These are phyloP conservation scores for Wickerhamiella siamensis DNA, from an alignment of 805 yeast genomes.

Conservation along the genomic window DNA sequence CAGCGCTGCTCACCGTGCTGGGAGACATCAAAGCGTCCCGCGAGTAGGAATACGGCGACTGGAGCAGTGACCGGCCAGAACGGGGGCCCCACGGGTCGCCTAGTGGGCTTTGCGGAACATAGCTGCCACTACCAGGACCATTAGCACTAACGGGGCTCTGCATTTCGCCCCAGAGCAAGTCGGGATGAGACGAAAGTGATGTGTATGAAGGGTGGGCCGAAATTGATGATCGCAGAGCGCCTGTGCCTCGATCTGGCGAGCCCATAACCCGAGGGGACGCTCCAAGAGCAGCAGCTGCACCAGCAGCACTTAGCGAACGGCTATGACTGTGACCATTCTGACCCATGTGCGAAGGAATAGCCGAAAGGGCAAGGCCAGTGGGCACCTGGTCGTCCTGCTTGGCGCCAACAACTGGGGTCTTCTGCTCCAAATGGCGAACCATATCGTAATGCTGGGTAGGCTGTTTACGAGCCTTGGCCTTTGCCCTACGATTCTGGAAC, in stretches of 20 bases:
- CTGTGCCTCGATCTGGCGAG: no score
- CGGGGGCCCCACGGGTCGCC: background rate
- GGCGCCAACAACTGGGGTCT: background rate
- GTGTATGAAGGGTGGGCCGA: background rate
- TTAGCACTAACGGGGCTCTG: background rate
- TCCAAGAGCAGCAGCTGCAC: background rate
- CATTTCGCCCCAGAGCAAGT: background rate
- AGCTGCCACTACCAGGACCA: no score
- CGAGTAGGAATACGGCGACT: background rate
- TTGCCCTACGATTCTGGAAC: constrained; percentile 74
- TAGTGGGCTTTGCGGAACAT: background rate
- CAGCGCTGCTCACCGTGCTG: no score
- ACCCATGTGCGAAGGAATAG: background rate
- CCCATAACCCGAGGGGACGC: no score
- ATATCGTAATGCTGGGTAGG: background rate
- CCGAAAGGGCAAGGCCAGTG: background rate
- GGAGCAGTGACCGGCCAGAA: background rate
- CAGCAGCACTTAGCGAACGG: background rate
- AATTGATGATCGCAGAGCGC: no score
- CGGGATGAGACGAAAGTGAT: background rate
- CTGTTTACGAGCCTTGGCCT: constrained; percentile 11
- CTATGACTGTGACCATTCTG: no score
- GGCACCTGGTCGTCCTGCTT: background rate
- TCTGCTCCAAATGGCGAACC: background rate
- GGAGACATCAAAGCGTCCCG: no score